Conservation (phyloP, 768 basidiomycete genomes). For the Amanita exitialis region DNA sequence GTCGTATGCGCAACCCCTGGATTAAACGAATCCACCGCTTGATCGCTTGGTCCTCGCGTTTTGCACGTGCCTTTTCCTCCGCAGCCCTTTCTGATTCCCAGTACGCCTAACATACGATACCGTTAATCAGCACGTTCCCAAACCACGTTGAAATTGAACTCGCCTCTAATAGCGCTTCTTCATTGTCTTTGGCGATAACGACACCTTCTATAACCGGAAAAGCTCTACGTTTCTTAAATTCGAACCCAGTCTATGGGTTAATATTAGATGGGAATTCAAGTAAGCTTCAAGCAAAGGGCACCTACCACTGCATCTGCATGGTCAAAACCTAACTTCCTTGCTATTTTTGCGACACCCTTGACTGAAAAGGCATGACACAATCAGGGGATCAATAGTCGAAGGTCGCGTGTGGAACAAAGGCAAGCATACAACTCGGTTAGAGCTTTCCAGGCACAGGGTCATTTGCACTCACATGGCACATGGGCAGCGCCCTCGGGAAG, state of each 20-base stretch:
- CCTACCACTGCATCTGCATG: slow-evolving; percentile 93
- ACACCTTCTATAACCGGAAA: slow-evolving; percentile 79
- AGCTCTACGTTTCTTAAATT: slow-evolving; percentile 89
- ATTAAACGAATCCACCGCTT: slow-evolving; percentile 87
- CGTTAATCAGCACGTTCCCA: background rate
- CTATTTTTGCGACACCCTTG: slow-evolving; percentile 85
- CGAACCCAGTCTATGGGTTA: slow-evolving; percentile 72
- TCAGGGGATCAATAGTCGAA: background rate
- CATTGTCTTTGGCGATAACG: slow-evolving; percentile 78
- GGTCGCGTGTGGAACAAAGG: background rate
- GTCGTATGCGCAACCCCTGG: slow-evolving; percentile 79
- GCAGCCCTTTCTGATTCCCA: slow-evolving; percentile 72
- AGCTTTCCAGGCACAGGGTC: background rate
- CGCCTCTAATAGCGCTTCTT: slow-evolving; percentile 67
- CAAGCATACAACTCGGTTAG: background rate
- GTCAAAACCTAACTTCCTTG: slow-evolving; percentile 78
- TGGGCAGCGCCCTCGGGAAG: slow-evolving; percentile 80
- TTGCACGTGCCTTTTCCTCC: slow-evolving; percentile 64
- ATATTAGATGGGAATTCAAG: background rate
- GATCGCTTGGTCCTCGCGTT: slow-evolving; percentile 69
- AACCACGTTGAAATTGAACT: slow-evolving; percentile 12
- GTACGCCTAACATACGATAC: slow-evolving; percentile 51
- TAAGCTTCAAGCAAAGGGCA: slow-evolving; percentile 11
- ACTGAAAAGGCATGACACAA: slow-evolving; percentile 28
- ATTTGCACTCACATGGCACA: slow-evolving; percentile 68